Base-by-base conservation (phyloP, 2,329 filamentous ascomycete genomes). In the Chrysoporthe deuterocubensis region DNA sequence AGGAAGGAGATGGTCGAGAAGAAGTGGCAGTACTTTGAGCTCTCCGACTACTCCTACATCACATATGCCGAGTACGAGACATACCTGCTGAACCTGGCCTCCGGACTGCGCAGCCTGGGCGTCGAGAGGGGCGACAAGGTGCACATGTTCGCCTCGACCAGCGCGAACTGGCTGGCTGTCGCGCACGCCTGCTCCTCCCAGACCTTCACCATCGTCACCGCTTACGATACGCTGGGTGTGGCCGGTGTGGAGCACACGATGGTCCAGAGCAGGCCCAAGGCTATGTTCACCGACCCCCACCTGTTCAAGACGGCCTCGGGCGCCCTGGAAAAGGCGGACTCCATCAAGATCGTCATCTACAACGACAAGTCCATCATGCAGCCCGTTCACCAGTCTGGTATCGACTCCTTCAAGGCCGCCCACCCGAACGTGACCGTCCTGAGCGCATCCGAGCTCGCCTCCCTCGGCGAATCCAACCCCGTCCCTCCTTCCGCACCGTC, bases 211-310 rank as follows among this genome's bases (percentile, higher is more conserved):
- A 94, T 97, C 72, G 95, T 97, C 62, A 98, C 95, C 58, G 94
- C 94, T 62, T 97, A 97, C 80, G 94, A 97, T 79, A 97, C 94
- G 42, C 90, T 97, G 57, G 94, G 94, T 65, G 87, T 93, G 74
- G 89, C 90, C 70, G 94, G 94, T 59, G 87, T 97, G 71, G 89
- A 91, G 81, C 94, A 97, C 82, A 96, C 94, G 3, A 87, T 97
- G 71, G 84, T 89, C 32, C 92, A 97, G 81, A 96, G 93, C 64
- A 84, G 89, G 70, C 91, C 93, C 64, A 89, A 89, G 74, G 90
- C 90, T 78, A 95, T 97, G 83, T 97, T 94, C 81, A 86, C 93
- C 71, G 94, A 97, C 76, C 91, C 94, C 9, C 89, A 92, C 73
- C 88, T 97, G 62, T 81, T 91, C 70, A 85, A 87, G 76, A 87